Percentiles rank a stretch among this genome's conserved stretches.
These are phyloP conservation scores for Coemansia sp. DNA, from an alignment of 192 early-diverging fungal genomes.

Conservation along the genomic window DNA sequence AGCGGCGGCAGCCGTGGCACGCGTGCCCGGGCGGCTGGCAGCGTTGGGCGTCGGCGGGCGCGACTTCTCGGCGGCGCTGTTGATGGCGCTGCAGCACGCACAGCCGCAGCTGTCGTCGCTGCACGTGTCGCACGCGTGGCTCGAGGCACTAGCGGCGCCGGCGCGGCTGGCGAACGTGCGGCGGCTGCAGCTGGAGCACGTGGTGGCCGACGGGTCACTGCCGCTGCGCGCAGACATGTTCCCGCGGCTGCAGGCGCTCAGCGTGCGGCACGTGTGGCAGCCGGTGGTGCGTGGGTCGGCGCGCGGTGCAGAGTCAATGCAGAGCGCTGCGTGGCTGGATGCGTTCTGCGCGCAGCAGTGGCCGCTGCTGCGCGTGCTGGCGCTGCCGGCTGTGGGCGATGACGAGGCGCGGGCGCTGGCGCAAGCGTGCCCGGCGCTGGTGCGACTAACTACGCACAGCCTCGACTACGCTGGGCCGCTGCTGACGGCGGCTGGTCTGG, in stretches of 20 bases:
- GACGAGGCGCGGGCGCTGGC: conserved; percentile 20
- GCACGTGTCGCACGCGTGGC: conserved; percentile 34
- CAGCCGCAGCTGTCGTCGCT: conserved; percentile 26
- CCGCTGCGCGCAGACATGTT: conserved; percentile 27
- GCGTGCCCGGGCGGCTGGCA: conserved; percentile 24
- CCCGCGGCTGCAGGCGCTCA: conserved; percentile 24
- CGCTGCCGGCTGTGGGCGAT: conserved; percentile 42
- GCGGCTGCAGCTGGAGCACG: conserved; percentile 33
- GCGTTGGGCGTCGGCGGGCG: conserved; percentile 31
- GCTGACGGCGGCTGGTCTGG: conserved; percentile 38
- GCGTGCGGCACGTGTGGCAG: conserved; percentile 43
- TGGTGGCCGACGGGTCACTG: conserved; percentile 20
- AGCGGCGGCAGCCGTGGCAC: conserved; percentile 12
- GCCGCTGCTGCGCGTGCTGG: conserved; percentile 25
- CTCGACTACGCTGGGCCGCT: conserved; percentile 48
- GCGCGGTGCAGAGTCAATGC: conserved; percentile 42
- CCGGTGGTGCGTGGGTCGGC: conserved; percentile 10
- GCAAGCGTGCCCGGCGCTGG: conserved; percentile 26
- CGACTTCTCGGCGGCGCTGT: conserved; percentile 35
- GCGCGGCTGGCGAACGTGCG: conserved; percentile 9
- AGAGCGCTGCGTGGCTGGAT: conserved; percentile 30
- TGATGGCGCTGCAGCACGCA: conserved; percentile 20
- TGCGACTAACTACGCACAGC: conserved; percentile 38
- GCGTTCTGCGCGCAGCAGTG: conserved; percentile 17
- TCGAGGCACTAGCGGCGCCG: conserved; percentile 14